Evolutionary conservation across 768 basidiomycete species (phyloP), one percentile per base, ranked within the genome.

Genomic region (Clitopilus passeckerianus): DNA sequence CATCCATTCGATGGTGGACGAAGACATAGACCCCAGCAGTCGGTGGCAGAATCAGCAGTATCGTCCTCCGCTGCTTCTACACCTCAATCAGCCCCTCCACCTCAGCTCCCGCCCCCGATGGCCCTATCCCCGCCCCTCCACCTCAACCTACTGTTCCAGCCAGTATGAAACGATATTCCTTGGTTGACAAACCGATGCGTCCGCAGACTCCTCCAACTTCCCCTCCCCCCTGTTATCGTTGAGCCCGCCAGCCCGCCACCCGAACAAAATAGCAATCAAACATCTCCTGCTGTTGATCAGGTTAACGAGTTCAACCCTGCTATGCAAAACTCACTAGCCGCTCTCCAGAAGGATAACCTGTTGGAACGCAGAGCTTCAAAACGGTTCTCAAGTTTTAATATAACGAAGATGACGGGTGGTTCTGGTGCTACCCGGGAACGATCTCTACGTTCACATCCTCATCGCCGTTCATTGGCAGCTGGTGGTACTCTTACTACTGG

Each of bases 341-440:
- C 94, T 7, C 79, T 99, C 52, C 90, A 95, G 73, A 86, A 89
- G 66, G 87, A 84, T 55, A 94, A 95, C 64, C 82, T 86, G 0
- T 81, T 98, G 37, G 93, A 95, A 66, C 85, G 96, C 20, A 82
- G 96, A 52, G 96, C 96, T 16, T 95, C 92, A 20, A 98, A 98
- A 70, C 90, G 97, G 0, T 98, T 95, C 74, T 97, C 95, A 44
- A 87, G 88, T 1, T 98, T 96, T 70, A 92, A 95, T 63, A 90
- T 98, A 66, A 87, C 90, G 53, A 95, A 95, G 75, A 95, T 98
- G 89, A 88, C 93, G 2, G 86, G 87, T 15, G 76, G 71, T 23
- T 50, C 46, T 5, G 71, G 80, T 18, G 70, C 74, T 23, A 68
- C 70, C 23, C 74, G 84, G 50, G 81, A 82, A 67, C 75, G 84